Percentiles rank a stretch among this genome's conserved stretches.
Evolutionary conservation across 345 rosid genomes (phyloP).

Genomic region (Geranium brycei): DNA sequence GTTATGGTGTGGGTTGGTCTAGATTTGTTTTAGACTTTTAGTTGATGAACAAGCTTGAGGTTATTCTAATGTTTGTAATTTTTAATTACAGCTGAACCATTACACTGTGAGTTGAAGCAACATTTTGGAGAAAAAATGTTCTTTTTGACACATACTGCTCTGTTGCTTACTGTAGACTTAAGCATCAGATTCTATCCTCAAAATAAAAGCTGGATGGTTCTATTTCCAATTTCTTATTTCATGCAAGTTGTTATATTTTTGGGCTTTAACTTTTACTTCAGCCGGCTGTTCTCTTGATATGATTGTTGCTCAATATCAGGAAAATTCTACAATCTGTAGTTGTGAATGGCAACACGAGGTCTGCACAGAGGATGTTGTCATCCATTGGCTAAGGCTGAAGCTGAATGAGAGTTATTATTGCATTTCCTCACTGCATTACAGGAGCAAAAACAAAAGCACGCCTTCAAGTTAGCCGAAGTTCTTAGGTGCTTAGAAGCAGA

Average conservation of each 20-base stretch:
- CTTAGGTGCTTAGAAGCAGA: conserved; percentile 60
- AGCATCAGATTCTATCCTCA: background rate
- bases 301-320: conserved; percentile 37
- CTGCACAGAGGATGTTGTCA: conserved; percentile 40
- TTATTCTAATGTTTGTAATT: too few species aligned
- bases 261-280: background rate
- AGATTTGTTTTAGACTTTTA: too few species aligned
- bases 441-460: conserved; percentile 61
- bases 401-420: conserved; percentile 63
- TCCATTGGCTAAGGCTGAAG: conserved; percentile 64
- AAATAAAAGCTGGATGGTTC: background rate
- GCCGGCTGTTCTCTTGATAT: background rate
- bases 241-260: background rate
- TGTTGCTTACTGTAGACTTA: background rate
- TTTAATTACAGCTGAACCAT: too few species aligned
- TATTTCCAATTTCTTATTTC: background rate
- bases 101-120: too few species aligned
- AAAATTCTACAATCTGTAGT: conserved; percentile 76
- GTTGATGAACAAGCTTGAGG: too few species aligned
- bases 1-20: too few species aligned
- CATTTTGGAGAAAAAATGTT: too few species aligned
- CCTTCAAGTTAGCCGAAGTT: conserved; percentile 50
- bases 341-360: conserved; percentile 51
- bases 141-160: background rate
- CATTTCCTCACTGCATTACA: conserved; percentile 59